Base-by-base conservation (phyloP, 768 basidiomycete genomes). In the Crassisporium funariophilum region DNA sequence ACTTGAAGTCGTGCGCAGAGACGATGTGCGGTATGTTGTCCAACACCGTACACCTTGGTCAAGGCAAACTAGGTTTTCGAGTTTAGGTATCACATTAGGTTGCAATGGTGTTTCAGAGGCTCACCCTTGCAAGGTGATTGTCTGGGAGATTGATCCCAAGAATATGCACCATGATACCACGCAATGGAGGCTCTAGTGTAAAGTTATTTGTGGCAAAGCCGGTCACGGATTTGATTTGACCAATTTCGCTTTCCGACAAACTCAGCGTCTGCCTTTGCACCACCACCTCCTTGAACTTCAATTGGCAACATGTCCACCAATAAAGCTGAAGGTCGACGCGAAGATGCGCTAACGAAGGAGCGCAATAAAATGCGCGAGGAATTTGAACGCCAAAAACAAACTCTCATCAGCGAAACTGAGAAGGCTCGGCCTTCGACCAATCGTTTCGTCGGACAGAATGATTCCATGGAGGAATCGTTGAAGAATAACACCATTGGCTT, bases 1-100 rank as follows among this genome's bases (percentile, higher is more conserved):
- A 99, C 91, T 61, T 90, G 88, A 35, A 97, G 82, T 50, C 97
- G 86, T 8, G 95, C 91, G 61, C 95, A 93, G 23, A 99, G 76
- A 21, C 87, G 84, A 46, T 81, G 77, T 7, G 95, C 82, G 12
- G 82, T 88, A 50, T 77, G 70, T 57, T 75, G 79, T 4, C 89
- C 90, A 59, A 99, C 76, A 17, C 97, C 97, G 64, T 94, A 93
- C 72, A 98, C 93, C 40, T 77, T 74, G 11, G 86, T 90, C 49
- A 99, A 69, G n/a, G 94, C 95, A 70, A 86, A 83, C 95, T 99
- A 44, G 15, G 25, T 23, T 10, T 10, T 44, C 21, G 44, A 47
- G 23, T 25, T 33, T 23, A 44, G 3, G 37, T 44, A 38, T 9
- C 23, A 23, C 41, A 13, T 23, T 23, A 46, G n/a, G n/a, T 29